Conservation (phyloP, 495 filamentous ascomycete species). For the Hyphodiscus hymeniophilus region DNA sequence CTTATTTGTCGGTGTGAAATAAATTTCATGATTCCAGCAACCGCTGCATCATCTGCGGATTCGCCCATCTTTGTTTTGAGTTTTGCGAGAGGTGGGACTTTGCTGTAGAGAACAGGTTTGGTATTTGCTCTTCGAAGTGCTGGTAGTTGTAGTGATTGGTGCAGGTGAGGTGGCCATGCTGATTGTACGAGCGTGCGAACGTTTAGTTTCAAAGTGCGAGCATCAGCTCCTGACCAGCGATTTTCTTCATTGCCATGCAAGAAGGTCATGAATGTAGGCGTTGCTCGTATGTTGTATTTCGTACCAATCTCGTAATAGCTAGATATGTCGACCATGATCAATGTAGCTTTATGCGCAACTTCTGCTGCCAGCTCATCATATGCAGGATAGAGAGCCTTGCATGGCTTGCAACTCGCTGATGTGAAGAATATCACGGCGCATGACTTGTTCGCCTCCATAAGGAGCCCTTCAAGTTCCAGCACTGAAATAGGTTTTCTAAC, state of each 20-base stretch:
- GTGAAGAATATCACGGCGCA: constrained; percentile 92
- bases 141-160: constrained; percentile 59
- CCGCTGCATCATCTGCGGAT: constrained; percentile 36
- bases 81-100: constrained; percentile 77
- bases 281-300: constrained; percentile 63
- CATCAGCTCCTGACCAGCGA: constrained; percentile 72
- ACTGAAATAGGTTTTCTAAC: constrained; percentile 34
- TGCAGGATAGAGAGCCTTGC: constrained; percentile 72
- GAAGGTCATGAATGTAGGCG: constrained; percentile 89
- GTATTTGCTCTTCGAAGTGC: constrained; percentile 54
- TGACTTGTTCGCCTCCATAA: constrained; percentile 49
- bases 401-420: constrained; percentile 76
- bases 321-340: constrained; percentile 81
- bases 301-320: constrained; percentile 54
- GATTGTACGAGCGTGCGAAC: constrained; percentile 66
- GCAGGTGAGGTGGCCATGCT: constrained; percentile 71
- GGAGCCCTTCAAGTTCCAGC: constrained; percentile 48
- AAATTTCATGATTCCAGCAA: constrained; percentile 55
- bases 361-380: constrained; percentile 77
- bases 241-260: constrained; percentile 67
- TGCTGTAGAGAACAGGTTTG: constrained; percentile 65
- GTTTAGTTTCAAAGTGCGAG: constrained; percentile 57
- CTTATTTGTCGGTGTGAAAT: constrained; percentile 45
- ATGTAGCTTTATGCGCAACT: constrained; percentile 53
- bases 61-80: constrained; percentile 66